A percentile compares a stretch with the other conserved stretches of the same genome.
Conservation (phyloP, 1,284 basidiomycete genomes). For the Marasmius tenuissimus region DNA sequence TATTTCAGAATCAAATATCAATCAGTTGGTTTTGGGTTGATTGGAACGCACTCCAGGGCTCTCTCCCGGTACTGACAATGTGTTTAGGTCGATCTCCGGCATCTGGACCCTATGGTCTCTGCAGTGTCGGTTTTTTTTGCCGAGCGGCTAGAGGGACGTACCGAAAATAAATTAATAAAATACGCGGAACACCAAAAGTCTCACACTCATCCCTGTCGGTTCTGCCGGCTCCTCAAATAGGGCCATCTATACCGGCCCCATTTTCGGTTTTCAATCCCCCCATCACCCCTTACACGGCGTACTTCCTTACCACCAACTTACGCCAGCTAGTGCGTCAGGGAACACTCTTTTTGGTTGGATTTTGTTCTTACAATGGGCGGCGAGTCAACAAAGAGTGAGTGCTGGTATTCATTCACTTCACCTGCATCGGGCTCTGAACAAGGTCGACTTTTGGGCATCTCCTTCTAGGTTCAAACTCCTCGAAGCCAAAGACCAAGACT, state of each 20-base stretch:
- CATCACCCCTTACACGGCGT: not conserved
- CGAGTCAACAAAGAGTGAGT: not conserved
- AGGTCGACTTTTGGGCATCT: not conserved
- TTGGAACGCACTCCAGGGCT: too few relatives aligned
- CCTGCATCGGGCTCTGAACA: not conserved
- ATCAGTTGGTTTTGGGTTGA: too few relatives aligned
- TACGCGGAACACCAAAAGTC: not conserved
- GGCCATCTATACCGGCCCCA: not conserved
- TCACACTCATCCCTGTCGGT: not conserved
- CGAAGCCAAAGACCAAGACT: not conserved
- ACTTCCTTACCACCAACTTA: not conserved
- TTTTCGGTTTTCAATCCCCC: not conserved
- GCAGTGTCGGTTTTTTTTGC: not conserved
- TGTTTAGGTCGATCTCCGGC: too few relatives aligned
- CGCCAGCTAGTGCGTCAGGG: not conserved
- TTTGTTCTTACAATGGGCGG: not conserved
- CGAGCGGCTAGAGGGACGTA: not conserved
- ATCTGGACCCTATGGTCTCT: not conserved
- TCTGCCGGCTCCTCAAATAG: not conserved
- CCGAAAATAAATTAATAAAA: not conserved
- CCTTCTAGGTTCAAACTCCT: not conserved
- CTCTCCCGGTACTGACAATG: too few relatives aligned
- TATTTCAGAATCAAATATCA: too few relatives aligned
- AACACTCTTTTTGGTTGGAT: not conserved
- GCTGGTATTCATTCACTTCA: not conserved